Evolutionary conservation across 305 asterid species (phyloP).

Genomic region (Fraxinus platypoda): DNA sequence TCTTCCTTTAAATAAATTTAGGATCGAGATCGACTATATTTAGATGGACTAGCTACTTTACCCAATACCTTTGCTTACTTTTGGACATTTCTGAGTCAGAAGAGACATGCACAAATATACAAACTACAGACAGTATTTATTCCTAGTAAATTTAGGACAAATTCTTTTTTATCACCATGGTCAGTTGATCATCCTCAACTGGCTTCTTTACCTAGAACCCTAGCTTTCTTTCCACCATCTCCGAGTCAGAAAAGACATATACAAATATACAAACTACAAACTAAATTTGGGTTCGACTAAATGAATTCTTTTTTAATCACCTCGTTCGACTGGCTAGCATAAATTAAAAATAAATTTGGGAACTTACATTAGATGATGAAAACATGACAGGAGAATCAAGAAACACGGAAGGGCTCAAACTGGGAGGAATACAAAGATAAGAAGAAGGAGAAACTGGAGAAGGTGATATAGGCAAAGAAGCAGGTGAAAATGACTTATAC

Average conservation of each 20-base stretch:
- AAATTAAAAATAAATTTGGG: background rate
- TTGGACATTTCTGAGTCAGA: background rate
- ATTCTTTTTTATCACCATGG: background rate
- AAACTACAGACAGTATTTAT: background rate
- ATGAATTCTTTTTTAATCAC: background rate
- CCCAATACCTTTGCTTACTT: background rate
- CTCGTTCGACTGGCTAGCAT: background rate
- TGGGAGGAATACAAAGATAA: constrained; percentile 52
- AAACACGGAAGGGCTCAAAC: constrained; percentile 59
- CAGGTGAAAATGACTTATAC: constrained; percentile 53
- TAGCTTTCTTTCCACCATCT: background rate
- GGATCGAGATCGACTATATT: background rate
- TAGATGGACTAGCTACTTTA: background rate
- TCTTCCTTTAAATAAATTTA: background rate
- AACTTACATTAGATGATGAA: constrained; percentile 64
- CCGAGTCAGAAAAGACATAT: background rate
- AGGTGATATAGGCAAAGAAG: constrained; percentile 54
- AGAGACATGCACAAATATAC: background rate
- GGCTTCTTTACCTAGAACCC: background rate
- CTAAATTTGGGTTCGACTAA: background rate
- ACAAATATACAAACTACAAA: background rate
- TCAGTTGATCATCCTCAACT: background rate
- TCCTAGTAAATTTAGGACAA: background rate
- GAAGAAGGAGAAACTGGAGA: constrained; percentile 70
- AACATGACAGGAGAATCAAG: constrained; percentile 74